phyloP scores from a whole-genome alignment of 441 rosid genomes.

The Gossypium davidsonii region DNA sequence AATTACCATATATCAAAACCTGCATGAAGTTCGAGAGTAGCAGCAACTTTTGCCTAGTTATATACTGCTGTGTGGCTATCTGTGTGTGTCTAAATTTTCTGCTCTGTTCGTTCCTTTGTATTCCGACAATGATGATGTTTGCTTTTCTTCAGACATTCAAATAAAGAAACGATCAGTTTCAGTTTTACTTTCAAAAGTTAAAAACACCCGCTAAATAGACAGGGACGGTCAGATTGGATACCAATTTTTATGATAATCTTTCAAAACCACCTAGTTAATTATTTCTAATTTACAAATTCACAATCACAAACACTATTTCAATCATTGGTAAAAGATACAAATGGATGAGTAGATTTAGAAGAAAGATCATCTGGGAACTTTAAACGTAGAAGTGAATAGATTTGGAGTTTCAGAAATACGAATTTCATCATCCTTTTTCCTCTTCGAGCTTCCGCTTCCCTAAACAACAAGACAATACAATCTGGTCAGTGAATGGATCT shows the following conservation, averaged over 20 bases:
- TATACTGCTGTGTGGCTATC: conserved; percentile 13
- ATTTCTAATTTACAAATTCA: not conserved
- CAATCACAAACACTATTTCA: not conserved
- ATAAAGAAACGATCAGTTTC: conserved; percentile 6
- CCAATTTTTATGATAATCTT: not conserved
- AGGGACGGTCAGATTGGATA: not conserved
- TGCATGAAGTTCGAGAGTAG: conserved; percentile 11
- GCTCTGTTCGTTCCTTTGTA: conserved; percentile 8
- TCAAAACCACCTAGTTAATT: not conserved
- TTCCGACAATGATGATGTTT: conserved; percentile 6
- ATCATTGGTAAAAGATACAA: not conserved
- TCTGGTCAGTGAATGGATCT: not conserved
- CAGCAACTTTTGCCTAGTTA: not conserved
- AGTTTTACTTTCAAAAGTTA: not conserved
- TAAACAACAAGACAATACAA: conserved; percentile 20
- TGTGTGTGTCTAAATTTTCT: conserved; percentile 9
- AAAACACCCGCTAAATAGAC: not conserved
- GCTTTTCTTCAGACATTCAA: conserved; percentile 1
- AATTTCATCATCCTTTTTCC: conserved; percentile 33
- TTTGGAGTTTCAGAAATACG: conserved; percentile 40
- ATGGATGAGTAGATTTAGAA: not conserved
- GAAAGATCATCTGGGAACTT: conserved; percentile 51
- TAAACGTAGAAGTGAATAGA: conserved; percentile 57
- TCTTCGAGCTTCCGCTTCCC: conserved; percentile 52
- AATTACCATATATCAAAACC: not conserved